Evolutionary conservation across 1,139 yeast genomes (phyloP), one percentile per base, ranked within the genome.

Genomic region (Pichia sp.): DNA sequence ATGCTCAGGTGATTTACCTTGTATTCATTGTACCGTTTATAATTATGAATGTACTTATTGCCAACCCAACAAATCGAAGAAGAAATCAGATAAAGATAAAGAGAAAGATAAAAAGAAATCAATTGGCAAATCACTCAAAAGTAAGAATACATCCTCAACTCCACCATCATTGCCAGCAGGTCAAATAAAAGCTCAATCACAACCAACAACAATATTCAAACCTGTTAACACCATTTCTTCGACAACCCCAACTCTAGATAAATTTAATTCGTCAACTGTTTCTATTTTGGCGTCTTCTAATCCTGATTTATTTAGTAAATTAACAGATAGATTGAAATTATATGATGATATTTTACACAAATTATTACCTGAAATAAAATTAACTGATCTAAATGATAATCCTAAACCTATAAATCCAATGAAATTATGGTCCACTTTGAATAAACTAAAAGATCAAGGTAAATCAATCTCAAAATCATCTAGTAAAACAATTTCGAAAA

Each of bases 11-110:
- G 79, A 80, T 60, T 82, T 81, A 58, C 95, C 95, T 1, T 88
- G 96, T 66, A 82, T 83, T 43, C 94, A 85, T 63, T 87, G 96
- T 62, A 85, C 96, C 0, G 96, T 88, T 2, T 89, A 88, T 65
- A 81, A 88, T 11, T 86, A 84, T 64, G 76, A 73, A 46, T 82
- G 92, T 64, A 73, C 80, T 22, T 80, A 79, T 57, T 77, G 75
- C 55, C 76, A 73, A 55, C 81, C 81, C 36, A 59, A 57, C 40
- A 55, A 64, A 39, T 42, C 59, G 13, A 60, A 61, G 42, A 48
- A 52, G 44, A 58, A 54, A 39, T 30, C 6, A 13, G 38, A 47
- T 5, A 32, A 32, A 32, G 34, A n/a, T 30, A 15, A n/a, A 12
- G 18, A 7, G 23, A 23, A 36, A 6, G 39, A 36, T 16, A 23